These are phyloP conservation scores for Trypanosomatidae sp. DNA, from an alignment of 208 protist species.

Conservation along the genomic window DNA sequence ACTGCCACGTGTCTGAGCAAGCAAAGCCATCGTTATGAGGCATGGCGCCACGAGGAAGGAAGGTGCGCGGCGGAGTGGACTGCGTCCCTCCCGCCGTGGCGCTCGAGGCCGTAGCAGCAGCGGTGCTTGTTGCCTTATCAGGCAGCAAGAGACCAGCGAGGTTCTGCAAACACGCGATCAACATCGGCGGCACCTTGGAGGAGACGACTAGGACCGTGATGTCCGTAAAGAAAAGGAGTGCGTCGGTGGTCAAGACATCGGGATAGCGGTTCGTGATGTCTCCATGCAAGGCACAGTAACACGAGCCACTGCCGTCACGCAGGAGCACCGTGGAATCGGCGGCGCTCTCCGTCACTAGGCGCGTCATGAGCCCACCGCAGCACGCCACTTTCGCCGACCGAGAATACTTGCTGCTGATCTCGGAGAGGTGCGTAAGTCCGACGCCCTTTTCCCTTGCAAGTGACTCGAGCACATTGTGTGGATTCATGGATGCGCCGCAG, in stretches of 20 bases:
- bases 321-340: slow-evolving; percentile 80
- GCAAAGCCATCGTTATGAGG: background rate
- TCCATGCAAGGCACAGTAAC: slow-evolving; percentile 77
- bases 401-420: slow-evolving; percentile 28
- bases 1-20: background rate
- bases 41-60: background rate
- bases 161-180: slow-evolving; percentile 83
- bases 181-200: slow-evolving; percentile 56
- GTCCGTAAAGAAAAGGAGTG: slow-evolving; percentile 70
- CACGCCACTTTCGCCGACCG: slow-evolving; percentile 68
- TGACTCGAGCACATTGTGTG: slow-evolving; percentile 50
- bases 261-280: slow-evolving; percentile 75
- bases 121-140: slow-evolving; percentile 21
- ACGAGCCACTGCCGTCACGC: slow-evolving; percentile 56
- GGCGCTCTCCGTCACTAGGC: slow-evolving; percentile 73
- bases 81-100: background rate
- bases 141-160: slow-evolving; percentile 72
- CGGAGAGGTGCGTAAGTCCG: slow-evolving; percentile 46
- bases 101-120: slow-evolving; percentile 5
- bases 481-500: slow-evolving; percentile 48
- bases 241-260: slow-evolving; percentile 58
- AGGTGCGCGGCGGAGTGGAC: background rate
- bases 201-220: slow-evolving; percentile 57
- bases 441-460: slow-evolving; percentile 44
- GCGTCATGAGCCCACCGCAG: slow-evolving; percentile 75